Conservation (phyloP, 2,329 filamentous ascomycete genomes). For the Xylariaceae sp. region DNA sequence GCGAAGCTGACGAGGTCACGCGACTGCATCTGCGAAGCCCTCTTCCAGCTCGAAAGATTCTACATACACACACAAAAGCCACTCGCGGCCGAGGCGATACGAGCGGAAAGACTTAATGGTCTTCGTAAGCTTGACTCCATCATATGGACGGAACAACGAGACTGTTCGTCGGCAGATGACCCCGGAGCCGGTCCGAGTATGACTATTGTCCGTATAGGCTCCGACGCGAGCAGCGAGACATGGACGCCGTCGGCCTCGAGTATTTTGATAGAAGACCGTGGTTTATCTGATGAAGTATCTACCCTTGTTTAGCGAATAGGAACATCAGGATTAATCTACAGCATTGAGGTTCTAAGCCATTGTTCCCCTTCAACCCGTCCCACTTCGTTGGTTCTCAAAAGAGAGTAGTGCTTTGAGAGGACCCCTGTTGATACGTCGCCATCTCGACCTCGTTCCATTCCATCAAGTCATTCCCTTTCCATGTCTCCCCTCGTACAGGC, state of each 20-base stretch:
- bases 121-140: conserved; percentile 24
- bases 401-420: background rate
- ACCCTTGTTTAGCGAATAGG: conserved; percentile 9
- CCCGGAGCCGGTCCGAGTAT: conserved; percentile 7
- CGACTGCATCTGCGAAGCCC: conserved; percentile 27
- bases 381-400: background rate
- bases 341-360: background rate
- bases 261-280: conserved; percentile 17
- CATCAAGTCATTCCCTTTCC: background rate
- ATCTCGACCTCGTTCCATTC: background rate
- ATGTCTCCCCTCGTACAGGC: background rate
- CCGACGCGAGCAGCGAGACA: conserved; percentile 8
- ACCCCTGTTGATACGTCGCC: background rate
- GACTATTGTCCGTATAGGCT: conserved; percentile 17
- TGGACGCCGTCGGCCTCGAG: conserved; percentile 13
- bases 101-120: conserved; percentile 22
- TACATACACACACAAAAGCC: conserved; percentile 25
- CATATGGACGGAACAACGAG: conserved; percentile 22
- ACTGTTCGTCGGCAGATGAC: background rate
- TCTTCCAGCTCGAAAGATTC: conserved; percentile 30
- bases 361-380: background rate
- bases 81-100: conserved; percentile 25
- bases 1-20: conserved; percentile 26
- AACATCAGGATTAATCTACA: conserved; percentile 7
- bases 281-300: conserved; percentile 15